Base-by-base conservation (phyloP, 1,284 basidiomycete genomes). In the Xerocomus amazonicus region DNA sequence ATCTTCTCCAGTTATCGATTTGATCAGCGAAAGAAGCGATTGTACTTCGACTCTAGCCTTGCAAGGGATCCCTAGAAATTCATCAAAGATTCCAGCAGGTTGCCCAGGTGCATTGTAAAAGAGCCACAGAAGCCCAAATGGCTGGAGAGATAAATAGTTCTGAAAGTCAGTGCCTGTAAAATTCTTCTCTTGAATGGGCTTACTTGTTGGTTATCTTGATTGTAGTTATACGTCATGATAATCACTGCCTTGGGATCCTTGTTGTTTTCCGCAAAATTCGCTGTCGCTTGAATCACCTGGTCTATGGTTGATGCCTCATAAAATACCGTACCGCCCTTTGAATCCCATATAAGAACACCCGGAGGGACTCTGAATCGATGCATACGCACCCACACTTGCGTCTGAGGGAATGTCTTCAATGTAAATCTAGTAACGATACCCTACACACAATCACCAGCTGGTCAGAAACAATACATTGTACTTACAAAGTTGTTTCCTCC, bases 241-340 rank as follows among this genome's bases (percentile, higher is more conserved):
- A 83, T 73, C 2, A 57, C 64, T 2, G 84, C 83, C 62, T 84
- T 86, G 0, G 80, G 78, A 56, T 84, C 81, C 0, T 60, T 76
- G 9, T 75, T 74, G 4, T 69, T 71, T 8, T 68, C 63, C 3
- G 70, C 58, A 59, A 83, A 86, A n/a, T 73, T 72, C 13, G 70
- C 70, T 0, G 74, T 75, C 0, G 82, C 84, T 16, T 32, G 31
- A 23, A 41, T 61, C 6, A 61, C 43, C 12, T 19, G 19, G 28
- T 49, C 51, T 10, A 37, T 10, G 19, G 6, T 45, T 6, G 68
- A 61, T 4, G 46, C 61, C 3, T 70, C 70, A 52, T 74, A 76
- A 0, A 67, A 71, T 12, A 81, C 72, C 0, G 74, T 32, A 2
- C 83, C 83, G 9, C 82, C 82, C 81, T 84, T 23, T 23, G 8